Evolutionary conservation across 1,284 basidiomycete species (phyloP), one percentile per base, ranked within the genome.

Genomic region (Cutaneotrichosporon daszewskae): DNA sequence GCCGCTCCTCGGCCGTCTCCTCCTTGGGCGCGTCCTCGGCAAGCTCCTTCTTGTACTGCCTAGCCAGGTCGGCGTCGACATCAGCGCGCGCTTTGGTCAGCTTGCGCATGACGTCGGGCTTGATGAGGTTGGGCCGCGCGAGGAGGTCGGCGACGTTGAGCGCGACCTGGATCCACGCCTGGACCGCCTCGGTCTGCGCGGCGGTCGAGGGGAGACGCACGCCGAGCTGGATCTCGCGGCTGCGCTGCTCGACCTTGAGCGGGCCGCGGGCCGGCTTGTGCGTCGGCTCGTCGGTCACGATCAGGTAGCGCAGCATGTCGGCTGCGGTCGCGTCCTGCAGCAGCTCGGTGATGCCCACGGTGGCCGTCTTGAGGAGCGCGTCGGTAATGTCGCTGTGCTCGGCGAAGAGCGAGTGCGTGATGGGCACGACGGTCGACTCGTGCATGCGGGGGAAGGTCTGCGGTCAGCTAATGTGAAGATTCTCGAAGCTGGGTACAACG

Each of bases 381-480:
- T 91, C 86, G 14, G 85, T 87, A 43, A 87, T 74, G 58, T 91
- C 87, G 9, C 79, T 75, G 20, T 84, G 84, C 62, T 83, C 85
- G 10, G 86, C 83, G 66, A 88, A 86, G 28, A 71, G 56, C 0
- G 82, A 82, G 82, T 88, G 66, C 13, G 57, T 42, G 40, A 51
- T 51, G 26, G 66, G 66, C 16, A 72, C 42, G 13, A 49, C 22
- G 16, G 59, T 37, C 18, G 59, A 55, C 42, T 71, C 68, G 40
- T 57, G 51, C 18, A 69, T 39, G 36, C 59, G 55, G 32, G 68
- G 55, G 54, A 68, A 72, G 17, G 66, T 62, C 68, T 71, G 45
- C 0, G 1, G 29, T 40, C 18, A 40, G 26, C 18, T 45, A n/a
- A n/a, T n/a, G n/a, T n/a, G n/a, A n/a, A n/a, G n/a, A n/a, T n/a